Evolutionary conservation across 495 filamentous ascomycete genomes (phyloP), one percentile per base, ranked within the genome.

Genomic region (Opeltia flavorubescens): DNA sequence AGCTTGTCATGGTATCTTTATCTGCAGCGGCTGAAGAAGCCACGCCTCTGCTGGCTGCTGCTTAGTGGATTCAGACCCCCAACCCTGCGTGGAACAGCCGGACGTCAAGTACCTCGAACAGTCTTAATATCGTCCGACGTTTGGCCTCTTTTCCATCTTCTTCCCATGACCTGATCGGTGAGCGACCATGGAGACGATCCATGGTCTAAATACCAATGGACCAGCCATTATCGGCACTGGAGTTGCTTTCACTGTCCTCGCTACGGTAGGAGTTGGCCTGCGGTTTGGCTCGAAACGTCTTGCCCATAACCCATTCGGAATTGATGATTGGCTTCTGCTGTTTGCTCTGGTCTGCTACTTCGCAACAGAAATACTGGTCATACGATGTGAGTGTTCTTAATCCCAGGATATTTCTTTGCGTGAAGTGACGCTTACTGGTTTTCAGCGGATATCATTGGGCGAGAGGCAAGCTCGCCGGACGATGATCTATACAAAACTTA

Each of bases 111-210:
- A n/a, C n/a, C n/a, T n/a, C n/a, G n/a, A n/a, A n/a, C n/a, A n/a
- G n/a, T n/a, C n/a, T n/a, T n/a, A n/a, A n/a, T n/a, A n/a, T n/a
- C n/a, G n/a, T n/a, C n/a, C n/a, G n/a, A n/a, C n/a, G n/a, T n/a
- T n/a, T n/a, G n/a, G n/a, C n/a, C n/a, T n/a, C n/a, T n/a, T n/a
- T n/a, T n/a, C n/a, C n/a, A n/a, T n/a, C n/a, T n/a, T n/a, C n/a
- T n/a, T n/a, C n/a, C n/a, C n/a, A n/a, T n/a, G n/a, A n/a, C n/a
- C n/a, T n/a, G n/a, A n/a, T n/a, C n/a, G n/a, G n/a, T n/a, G n/a
- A n/a, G n/a, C n/a, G n/a, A n/a, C n/a, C 36, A 44, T 44, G 42
- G 42, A 44, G 29, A 44, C 42, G 15, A 44, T 44, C 5, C 42
- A n/a, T 31, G 42, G 42, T 33, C 42, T 44, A 1, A 31, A 31